phyloP scores from a whole-genome alignment of 2,329 filamentous ascomycete genomes.

The Fusarium sororula region DNA sequence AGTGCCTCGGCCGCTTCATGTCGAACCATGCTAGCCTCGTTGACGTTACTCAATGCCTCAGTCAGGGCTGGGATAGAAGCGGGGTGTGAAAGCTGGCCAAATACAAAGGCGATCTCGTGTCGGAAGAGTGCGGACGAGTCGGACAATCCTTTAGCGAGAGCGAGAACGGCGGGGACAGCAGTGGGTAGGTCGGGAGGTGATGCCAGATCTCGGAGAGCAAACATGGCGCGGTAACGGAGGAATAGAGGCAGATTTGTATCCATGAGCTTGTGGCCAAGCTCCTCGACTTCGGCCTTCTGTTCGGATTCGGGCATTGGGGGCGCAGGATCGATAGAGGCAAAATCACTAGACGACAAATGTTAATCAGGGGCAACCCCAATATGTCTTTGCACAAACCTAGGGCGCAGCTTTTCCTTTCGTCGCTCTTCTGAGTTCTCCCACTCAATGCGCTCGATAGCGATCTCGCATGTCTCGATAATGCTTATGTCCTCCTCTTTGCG shows the following conservation, averaged over 20 bases:
- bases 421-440: constrained; percentile 85
- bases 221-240: constrained; percentile 96
- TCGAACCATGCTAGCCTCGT: constrained; percentile 94
- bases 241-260: constrained; percentile 85
- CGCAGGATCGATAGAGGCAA: constrained; percentile 93
- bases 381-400: constrained; percentile 68
- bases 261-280: constrained; percentile 80
- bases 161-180: constrained; percentile 84
- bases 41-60: constrained; percentile 76
- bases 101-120: constrained; percentile 98
- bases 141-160: constrained; percentile 83
- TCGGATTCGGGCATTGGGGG: constrained; percentile 82
- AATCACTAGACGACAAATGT: constrained; percentile 71
- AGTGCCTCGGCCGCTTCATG: constrained; percentile 97
- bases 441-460: constrained; percentile 91
- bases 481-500: constrained; percentile 79
- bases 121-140: constrained; percentile 94
- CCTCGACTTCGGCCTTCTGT: constrained; percentile 76
- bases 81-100: constrained; percentile 93
- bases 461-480: constrained; percentile 95
- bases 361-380: constrained; percentile 39
- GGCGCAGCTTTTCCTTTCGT: constrained; percentile 78
- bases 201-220: constrained; percentile 91
- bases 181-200: constrained; percentile 92
- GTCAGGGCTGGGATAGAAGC: constrained; percentile 94